Conservation (phyloP, 2,329 filamentous ascomycete genomes). For the Penicillium sp. region DNA sequence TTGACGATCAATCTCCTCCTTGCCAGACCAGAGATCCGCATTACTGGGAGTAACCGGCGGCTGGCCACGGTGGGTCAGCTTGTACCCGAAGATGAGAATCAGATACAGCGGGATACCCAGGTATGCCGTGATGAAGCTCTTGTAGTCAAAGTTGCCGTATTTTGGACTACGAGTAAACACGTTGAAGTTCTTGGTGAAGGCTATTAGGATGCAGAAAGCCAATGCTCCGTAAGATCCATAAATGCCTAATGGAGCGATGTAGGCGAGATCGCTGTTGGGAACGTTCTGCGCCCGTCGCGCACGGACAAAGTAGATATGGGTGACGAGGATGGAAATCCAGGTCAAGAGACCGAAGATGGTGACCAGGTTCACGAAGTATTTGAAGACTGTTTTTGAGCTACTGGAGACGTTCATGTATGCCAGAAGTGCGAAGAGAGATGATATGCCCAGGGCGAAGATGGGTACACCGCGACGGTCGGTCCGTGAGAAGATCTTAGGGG, state of each 20-base stretch:
- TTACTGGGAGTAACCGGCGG: conserved; percentile 52
- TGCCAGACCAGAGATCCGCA: conserved; percentile 67
- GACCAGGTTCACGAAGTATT: conserved; percentile 63
- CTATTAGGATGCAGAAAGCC: conserved; percentile 66
- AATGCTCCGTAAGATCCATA: conserved; percentile 65
- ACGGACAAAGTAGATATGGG: conserved; percentile 63
- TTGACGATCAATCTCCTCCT: conserved; percentile 67
- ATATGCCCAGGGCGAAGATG: conserved; percentile 59
- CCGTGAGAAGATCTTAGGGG: conserved; percentile 65
- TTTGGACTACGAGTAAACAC: conserved; percentile 56
- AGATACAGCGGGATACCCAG: conserved; percentile 72
- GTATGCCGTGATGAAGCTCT: conserved; percentile 73
- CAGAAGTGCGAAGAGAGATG: conserved; percentile 59
- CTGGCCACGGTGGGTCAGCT: conserved; percentile 53
- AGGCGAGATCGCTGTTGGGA: conserved; percentile 54
- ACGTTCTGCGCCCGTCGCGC: conserved; percentile 60
- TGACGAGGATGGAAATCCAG: conserved; percentile 64
- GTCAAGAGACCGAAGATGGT: conserved; percentile 64
- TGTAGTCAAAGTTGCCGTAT: conserved; percentile 62
- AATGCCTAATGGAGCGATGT: conserved; percentile 66
- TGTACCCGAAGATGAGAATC: conserved; percentile 64
- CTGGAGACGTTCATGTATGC: conserved; percentile 64
- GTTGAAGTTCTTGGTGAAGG: conserved; percentile 76
- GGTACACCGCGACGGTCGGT: conserved; percentile 70
- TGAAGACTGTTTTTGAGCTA: conserved; percentile 56